Base-by-base conservation (phyloP, 192 early-diverging fungal species). In the Gonapodya sp. region DNA sequence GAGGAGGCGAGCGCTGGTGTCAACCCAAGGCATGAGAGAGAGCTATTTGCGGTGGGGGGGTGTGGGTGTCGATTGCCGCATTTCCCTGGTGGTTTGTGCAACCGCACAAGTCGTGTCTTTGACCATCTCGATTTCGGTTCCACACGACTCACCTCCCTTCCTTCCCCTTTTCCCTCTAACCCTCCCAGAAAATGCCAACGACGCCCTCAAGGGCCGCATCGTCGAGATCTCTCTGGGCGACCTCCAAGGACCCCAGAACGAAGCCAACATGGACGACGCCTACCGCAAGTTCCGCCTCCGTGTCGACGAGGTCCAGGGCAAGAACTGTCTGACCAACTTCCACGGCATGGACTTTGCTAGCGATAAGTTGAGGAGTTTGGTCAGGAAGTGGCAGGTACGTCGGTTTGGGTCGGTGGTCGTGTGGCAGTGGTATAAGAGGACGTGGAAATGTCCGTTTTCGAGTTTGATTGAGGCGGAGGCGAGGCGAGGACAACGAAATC, bases 321-420 rank as follows among this genome's bases (percentile, higher is more conserved):
- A 94, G 90, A 98, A 96, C 94, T 95, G 94, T 91, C 92, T 99
- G 81, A 99, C 98, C 93, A 97, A 96, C 93, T 99, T 99, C 93
- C 92, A 98, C 93, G 93, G 97, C 85, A 98, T 99, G 96, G 94
- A 95, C 91, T 96, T 99, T 89, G 98, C 98, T 87, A 94, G 95
- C 80, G 98, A 99, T 93, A 99, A 99, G 95, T 94, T 99, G 88
- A 94, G 97, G 85, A 98, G 96, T 86, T 89, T 99, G 84, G 94
- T 99, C 85, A 96, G 96, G 93, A 99, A 99, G 94, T 97, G 96
- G 96, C 96, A 98, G 89, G 90, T 90, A 82, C 24, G 87, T 77
- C 31, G 16, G 8, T 31, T 8, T 33, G 75, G 8, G 2, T 34
- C 2, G 18, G 34, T 33, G 31, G 8, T 80, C 82, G 35, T 82